Percentiles rank a stretch among this genome's conserved stretches.
These are phyloP conservation scores for Cercospora nicotianae DNA, from an alignment of 2,329 filamentous ascomycete genomes.

Conservation along the genomic window DNA sequence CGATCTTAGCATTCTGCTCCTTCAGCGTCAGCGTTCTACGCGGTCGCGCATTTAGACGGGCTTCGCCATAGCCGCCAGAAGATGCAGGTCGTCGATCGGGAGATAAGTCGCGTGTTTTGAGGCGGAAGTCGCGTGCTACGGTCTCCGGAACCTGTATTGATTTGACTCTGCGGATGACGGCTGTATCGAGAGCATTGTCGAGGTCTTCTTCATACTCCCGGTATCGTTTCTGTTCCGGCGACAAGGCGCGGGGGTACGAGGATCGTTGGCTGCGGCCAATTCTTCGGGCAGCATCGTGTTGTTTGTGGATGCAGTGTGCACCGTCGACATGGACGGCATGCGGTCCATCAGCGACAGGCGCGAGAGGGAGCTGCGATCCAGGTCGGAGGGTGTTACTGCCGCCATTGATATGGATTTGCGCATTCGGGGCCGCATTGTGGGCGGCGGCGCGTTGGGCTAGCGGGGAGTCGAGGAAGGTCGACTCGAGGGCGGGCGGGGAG, in stretches of 20 bases:
- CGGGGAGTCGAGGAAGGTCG: conserved; percentile 5
- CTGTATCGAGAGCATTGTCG: conserved; percentile 16
- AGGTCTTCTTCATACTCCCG: conserved; percentile 16
- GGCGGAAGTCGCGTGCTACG: conserved; percentile 18
- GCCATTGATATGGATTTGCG: neutral
- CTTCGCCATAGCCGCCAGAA: conserved; percentile 20
- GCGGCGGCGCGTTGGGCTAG: neutral
- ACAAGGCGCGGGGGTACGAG: conserved; percentile 15
- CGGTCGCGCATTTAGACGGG: conserved; percentile 19
- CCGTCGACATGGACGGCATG: conserved; percentile 13
- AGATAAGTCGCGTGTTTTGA: conserved; percentile 14
- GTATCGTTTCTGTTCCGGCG: conserved; percentile 16
- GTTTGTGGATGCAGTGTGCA: conserved; percentile 7
- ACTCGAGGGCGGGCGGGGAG: conserved; percentile 7
- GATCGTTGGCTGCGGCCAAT: conserved; percentile 7
- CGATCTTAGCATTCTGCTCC: conserved; percentile 96
- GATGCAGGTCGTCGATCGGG: conserved; percentile 19
- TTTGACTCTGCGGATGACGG: conserved; percentile 13
- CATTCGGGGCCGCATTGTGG: neutral
- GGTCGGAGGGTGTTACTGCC: neutral
- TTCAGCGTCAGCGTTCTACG: conserved; percentile 71
- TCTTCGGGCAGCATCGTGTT: conserved; percentile 12
- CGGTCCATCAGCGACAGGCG: conserved; percentile 5
- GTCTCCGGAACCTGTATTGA: conserved; percentile 19
- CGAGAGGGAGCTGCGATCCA: conserved; percentile 7